Base-by-base conservation (phyloP, 129 eudicot genomes). In the Ambrosia trifida region DNA sequence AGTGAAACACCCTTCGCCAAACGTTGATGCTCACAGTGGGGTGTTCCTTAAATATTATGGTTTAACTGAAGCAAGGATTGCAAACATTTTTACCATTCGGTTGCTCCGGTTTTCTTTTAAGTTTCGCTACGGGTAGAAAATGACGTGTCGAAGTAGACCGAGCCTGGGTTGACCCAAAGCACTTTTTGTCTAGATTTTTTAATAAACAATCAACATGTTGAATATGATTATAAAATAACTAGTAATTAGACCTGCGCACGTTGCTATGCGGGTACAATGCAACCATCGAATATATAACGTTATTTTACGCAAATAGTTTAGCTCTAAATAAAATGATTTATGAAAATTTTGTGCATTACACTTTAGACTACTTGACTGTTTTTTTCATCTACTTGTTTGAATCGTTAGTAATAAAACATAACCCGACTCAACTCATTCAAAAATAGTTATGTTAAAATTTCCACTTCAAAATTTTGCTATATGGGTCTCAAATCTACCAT, bases 1-100 rank as follows among this genome's bases (percentile, higher is more conserved):
- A 95, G 97, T 95, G 43, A 95, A 95, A 78, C 90, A 95, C 84
- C 99, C 99, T 1, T 95, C 97, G 99, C 99, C 99, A 7, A 95
- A 95, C 73, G 99, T 95, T 51, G 99, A 95, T 88, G 99, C 99
- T 74, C 99, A 95, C 79, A 95, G 99, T 38, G 99, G 99, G 14
- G 99, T 95, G 66, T 72, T 95, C 89, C 89, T 95, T 69, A 86
- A 95, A 75, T 66, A 95, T 79, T 95, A 90, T 62, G 99, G 99
- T 70, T 82, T 95, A 61, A 95, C 99, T 1, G 99, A 95, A 88
- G 99, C 99, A 60, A 90, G 99, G 99, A 90, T 76, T 56, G 49
- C 30, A 33, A 31, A 56, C 20, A 2, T 13, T 69, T 3, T 30
- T 56, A 18, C 7, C 36, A 35, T 61, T 56, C 3, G 24, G 54